Evolutionary conservation across 2,329 filamentous ascomycete species (phyloP), one percentile per base, ranked within the genome.

Genomic region (Alternaria sp.): DNA sequence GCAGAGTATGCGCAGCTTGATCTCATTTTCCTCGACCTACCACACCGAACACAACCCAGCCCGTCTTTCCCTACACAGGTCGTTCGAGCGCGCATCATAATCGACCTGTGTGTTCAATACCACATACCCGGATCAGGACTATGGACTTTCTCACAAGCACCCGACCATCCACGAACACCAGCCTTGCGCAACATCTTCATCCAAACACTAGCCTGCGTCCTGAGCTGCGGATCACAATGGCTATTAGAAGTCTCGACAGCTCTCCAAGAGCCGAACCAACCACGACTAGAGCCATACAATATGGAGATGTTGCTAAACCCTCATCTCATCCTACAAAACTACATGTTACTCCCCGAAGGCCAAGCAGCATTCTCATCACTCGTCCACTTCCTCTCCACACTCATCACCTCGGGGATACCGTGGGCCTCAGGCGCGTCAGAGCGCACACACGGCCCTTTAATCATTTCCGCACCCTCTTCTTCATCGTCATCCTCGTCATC

Each of bases 101-200:
- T 80, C 17, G 63, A 72, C 4, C 58, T 73, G 0, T 80, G 78
- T 62, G 67, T 73, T 1, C 68, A 71, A 41, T 66, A 61, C 51
- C 56, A 60, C 3, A 58, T 76, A 21, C 60, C 61, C 3, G 68
- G 65, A 23, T 58, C 66, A 6, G 59, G 63, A 1, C 60, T 72
- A 11, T 77, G 72, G 72, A 62, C 59, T 40, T 67, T 67, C 11
- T 74, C 69, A 61, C 70, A 71, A 39, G 37, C 59, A 10, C 52
- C 65, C 2, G 60, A 69, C 11, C 76, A 80, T 31, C 62, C 70
- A 4, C 72, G 77, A 14, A 76, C 76, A 21, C 69, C 76, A 13
- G 67, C 73, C 2, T 76, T 80, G 70, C 67, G 69, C n/a, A 79
- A 79, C 36, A 72, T 78, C 4, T 81, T 79, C 65, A 70, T 75